Evolutionary conservation across 768 basidiomycete species (phyloP), one percentile per base, ranked within the genome.

Genomic region (Pisolithus tinctorius): DNA sequence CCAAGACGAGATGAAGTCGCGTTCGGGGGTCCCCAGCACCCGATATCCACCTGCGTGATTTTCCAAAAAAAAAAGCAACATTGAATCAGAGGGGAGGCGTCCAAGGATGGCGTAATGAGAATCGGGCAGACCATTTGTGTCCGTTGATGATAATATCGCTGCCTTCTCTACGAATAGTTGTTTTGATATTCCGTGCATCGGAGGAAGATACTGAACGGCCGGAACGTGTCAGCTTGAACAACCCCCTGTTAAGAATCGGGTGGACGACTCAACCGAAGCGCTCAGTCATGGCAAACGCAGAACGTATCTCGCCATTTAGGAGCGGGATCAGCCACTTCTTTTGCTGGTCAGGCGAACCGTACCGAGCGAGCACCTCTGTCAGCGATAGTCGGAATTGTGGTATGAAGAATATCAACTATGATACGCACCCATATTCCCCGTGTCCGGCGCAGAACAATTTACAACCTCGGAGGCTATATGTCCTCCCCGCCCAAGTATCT

Each of bases 251-350:
- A 47, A 46, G 42, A 17, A 7, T 4, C 58, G 11, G 9, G 16
- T 30, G 25, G 31, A 67, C 76, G 43, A 20, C 20, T 20, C 20
- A 51, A 89, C 93, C 85, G 60, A 88, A 84, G 59, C 85, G 83
- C 70, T 99, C 96, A 1, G 96, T 99, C 96, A 99, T 99, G 39
- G 93, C 78, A 63, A 99, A 99, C 6, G 93, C 85, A 16, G 88
- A 92, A 36, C 96, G 85, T 54, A 91, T 97, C 70, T 95, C 85
- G 42, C 95, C 96, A 51, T 91, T 86, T 48, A 98, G 72, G 20
- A 99, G 74, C 17, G 93, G 93, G 25, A 78, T 58, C 6, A 99
- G 78, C 88, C 93, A 99, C 65, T 85, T 82, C 71, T 86, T 77
- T 69, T 97, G 91, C 62, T 99, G 96, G 55, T 82, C 89, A 1